These are phyloP conservation scores for Podospora fimiseda DNA, from an alignment of 495 filamentous ascomycete genomes.

Conservation along the genomic window DNA sequence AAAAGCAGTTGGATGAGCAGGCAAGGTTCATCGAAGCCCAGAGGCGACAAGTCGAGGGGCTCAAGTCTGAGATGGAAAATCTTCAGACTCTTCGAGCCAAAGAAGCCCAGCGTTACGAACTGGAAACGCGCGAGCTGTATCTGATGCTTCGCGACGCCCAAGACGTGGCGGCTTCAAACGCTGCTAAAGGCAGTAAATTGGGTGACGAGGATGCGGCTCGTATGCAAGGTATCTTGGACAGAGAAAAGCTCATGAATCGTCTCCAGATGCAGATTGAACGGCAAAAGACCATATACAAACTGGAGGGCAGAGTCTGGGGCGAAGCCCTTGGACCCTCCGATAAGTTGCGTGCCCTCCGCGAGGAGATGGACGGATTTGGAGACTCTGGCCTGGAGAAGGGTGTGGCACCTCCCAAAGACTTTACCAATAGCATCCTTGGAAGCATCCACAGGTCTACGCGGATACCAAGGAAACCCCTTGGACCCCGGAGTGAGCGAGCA, in stretches of 20 bases:
- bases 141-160: constrained; percentile 98
- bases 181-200: constrained; percentile 60
- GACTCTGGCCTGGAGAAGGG: constrained; percentile 21
- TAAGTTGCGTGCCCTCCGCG: constrained; percentile 81
- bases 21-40: constrained; percentile 83
- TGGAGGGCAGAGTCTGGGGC: constrained; percentile 92
- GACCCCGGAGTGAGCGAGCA: constrained; percentile 32
- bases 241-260: constrained; percentile 83
- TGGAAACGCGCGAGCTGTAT: constrained; percentile 94
- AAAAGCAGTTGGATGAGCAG: constrained; percentile 90
- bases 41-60: constrained; percentile 70
- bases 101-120: constrained; percentile 88
- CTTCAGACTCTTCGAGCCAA: constrained; percentile 80
- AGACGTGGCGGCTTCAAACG: constrained; percentile 83
- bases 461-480: constrained; percentile 50
- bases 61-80: constrained; percentile 85
- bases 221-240: constrained; percentile 88
- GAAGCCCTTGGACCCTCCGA: constrained; percentile 80
- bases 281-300: constrained; percentile 96
- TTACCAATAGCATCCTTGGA: constrained; percentile 56
- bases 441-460: constrained; percentile 48
- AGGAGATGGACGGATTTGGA: constrained; percentile 78
- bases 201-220: constrained; percentile 61
- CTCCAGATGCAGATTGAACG: constrained; percentile 91
- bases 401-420: constrained; percentile 26